phyloP scores from a whole-genome alignment of 2,329 filamentous ascomycete genomes.

The Corniculantispora saksenae region DNA sequence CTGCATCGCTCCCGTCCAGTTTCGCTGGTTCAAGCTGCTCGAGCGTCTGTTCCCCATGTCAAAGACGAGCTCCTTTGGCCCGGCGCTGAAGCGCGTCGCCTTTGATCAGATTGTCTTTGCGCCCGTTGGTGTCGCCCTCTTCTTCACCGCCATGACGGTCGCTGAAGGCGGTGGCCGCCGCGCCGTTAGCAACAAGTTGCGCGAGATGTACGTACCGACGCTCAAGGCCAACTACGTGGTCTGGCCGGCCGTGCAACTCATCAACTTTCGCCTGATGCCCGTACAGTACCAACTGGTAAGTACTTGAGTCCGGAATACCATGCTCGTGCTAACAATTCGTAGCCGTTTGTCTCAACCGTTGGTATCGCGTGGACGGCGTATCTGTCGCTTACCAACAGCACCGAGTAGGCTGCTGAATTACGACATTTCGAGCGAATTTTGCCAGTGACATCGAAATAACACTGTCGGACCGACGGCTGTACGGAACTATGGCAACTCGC shows the following conservation, averaged over 20 bases:
- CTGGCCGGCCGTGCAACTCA: conserved; percentile 92
- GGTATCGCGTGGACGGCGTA: conserved; percentile 99
- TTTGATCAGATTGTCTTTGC: conserved; percentile 94
- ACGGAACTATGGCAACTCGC: too few relatives aligned
- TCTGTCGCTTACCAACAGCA: conserved; percentile 85
- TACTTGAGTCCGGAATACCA: conserved; percentile 28
- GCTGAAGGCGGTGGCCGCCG: conserved; percentile 86
- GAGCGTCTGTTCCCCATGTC: conserved; percentile 80
- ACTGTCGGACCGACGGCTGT: too few relatives aligned
- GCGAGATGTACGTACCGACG: conserved; percentile 90
- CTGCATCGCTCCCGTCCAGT: conserved; percentile 91
- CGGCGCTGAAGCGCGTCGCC: conserved; percentile 85
- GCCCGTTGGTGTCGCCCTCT: conserved; percentile 79
- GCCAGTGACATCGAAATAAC: too few relatives aligned
- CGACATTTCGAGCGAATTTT: too few relatives aligned
- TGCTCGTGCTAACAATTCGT: conserved; percentile 1
- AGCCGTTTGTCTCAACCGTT: conserved; percentile 94
- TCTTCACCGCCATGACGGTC: conserved; percentile 96
- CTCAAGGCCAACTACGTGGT: conserved; percentile 94
- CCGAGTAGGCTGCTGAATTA: conserved; percentile 58
- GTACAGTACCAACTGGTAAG: conserved; percentile 95
- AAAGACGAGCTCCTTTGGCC: conserved; percentile 70
- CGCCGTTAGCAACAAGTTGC: conserved; percentile 79
- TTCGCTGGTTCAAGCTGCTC: conserved; percentile 92
- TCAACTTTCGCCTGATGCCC: conserved; percentile 95